Base-by-base conservation (phyloP, 148 eudicot genomes). In the Nyssa sinensis region DNA sequence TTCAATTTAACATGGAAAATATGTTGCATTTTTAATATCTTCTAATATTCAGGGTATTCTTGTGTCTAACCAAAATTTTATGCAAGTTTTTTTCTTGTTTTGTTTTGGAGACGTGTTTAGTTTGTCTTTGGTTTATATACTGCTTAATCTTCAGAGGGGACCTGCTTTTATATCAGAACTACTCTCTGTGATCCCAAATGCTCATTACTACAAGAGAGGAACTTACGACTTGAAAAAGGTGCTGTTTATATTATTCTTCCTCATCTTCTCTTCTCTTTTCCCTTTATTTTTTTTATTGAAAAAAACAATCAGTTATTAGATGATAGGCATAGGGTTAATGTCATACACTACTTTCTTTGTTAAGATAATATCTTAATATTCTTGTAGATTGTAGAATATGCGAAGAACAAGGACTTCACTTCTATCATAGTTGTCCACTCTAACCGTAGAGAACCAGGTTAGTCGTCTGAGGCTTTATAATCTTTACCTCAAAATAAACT, bases 381-480 rank as follows among this genome's bases (percentile, higher is more conserved):
- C 69, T 24, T 78, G 72, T 82, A 94, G 98, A 94, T 94, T 78
- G 89, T 90, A 23, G 81, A 86, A 55, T 94, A 94, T 86, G 98
- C 93, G 37, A 94, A 66, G 14, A 85, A 88, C 64, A 90, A 90
- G 79, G 97, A 94, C 77, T 94, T 90, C 78, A 86, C 98, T 55
- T 86, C 96, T 76, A 53, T 94, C 23, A 74, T 94, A 14, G 98
- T 94, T 72, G 97, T 94, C 68, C 98, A 94, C 71, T 88, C 97
- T 68, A 94, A 88, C 75, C 88, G 97, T 65, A 83, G 98, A 80
- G 97, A 94, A 79, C 98, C 98, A 81, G 97, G 98, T 94, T 51
- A 75, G 71, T 53, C 12, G 10, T 8, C 29, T 23, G 24, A 31
- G 49, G 44, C 69, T 37, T 81, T 57, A 14, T 6, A n/a, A 37